These are phyloP conservation scores for Xylaria palmicola DNA, from an alignment of 495 filamentous ascomycete genomes.

Conservation along the genomic window DNA sequence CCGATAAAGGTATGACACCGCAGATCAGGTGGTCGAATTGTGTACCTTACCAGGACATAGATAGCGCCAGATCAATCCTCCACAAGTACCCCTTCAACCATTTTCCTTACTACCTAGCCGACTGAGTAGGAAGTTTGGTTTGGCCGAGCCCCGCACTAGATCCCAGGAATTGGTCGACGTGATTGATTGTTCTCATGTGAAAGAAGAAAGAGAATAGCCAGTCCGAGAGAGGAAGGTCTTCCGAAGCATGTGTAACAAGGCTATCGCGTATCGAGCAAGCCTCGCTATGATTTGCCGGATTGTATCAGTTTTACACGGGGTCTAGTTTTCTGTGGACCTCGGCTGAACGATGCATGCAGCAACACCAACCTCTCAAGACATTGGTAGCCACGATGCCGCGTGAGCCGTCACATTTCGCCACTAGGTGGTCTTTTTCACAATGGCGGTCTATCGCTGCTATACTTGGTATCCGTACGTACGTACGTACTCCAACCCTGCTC, in stretches of 20 bases:
- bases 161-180: background rate
- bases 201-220: background rate
- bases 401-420: background rate
- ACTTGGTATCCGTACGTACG: background rate
- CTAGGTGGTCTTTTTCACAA: background rate
- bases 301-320: background rate
- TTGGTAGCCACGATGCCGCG: background rate
- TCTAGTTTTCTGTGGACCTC: background rate
- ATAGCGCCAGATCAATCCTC: background rate
- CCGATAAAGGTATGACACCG: background rate
- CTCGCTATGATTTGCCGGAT: background rate
- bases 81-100: background rate
- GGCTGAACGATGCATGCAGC: constrained; percentile 5
- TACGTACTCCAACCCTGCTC: too few relatives aligned
- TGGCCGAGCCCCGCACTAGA: background rate
- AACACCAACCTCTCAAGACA: background rate
- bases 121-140: background rate
- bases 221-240: constrained; percentile 16
- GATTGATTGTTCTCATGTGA: background rate
- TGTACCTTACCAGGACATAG: too few relatives aligned
- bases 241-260: background rate
- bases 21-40: too few relatives aligned
- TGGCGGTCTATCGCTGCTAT: background rate
- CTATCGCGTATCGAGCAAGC: background rate
- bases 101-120: background rate